phyloP scores from a whole-genome alignment of 768 basidiomycete genomes.

The Boletus rex-veris region DNA sequence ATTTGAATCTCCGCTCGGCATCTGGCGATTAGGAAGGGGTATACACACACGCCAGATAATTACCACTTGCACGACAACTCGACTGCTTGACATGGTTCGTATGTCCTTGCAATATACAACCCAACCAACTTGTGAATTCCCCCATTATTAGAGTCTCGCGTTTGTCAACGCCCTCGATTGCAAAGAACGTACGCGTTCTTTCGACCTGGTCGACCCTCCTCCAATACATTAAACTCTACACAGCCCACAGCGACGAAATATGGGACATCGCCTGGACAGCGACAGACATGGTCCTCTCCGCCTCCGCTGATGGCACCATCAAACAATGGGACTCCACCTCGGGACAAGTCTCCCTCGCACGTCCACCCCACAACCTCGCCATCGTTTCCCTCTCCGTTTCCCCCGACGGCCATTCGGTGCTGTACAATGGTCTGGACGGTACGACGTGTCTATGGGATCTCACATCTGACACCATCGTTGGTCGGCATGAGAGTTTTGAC shows the following conservation, averaged over 20 bases:
- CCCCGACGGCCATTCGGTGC: constrained; percentile 56
- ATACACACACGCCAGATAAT: neutral
- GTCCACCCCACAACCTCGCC: constrained; percentile 77
- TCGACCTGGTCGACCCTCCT: neutral
- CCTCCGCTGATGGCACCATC: constrained; percentile 75
- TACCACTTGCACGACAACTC: neutral
- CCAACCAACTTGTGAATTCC: constrained; percentile 21
- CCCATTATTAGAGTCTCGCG: constrained; percentile 55
- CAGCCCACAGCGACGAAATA: constrained; percentile 77
- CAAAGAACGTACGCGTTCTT: constrained; percentile 60
- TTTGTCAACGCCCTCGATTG: constrained; percentile 72
- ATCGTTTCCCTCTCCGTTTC: constrained; percentile 77
- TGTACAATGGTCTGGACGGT: constrained; percentile 85
- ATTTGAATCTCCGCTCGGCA: constrained; percentile 57
- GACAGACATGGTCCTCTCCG: constrained; percentile 60
- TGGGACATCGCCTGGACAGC: constrained; percentile 77
- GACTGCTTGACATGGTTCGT: constrained; percentile 27
- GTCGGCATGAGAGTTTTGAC: constrained; percentile 70
- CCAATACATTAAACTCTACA: constrained; percentile 2
- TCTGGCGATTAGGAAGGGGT: constrained; percentile 31
- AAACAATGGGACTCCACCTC: constrained; percentile 69
- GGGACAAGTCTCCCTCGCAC: constrained; percentile 58
- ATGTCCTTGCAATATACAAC: constrained; percentile 2
- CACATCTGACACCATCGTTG: constrained; percentile 53
- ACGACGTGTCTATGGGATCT: constrained; percentile 75